Evolutionary conservation across 2,329 filamentous ascomycete species (phyloP), one percentile per base, ranked within the genome.

Genomic region (Lanzia echinophila): DNA sequence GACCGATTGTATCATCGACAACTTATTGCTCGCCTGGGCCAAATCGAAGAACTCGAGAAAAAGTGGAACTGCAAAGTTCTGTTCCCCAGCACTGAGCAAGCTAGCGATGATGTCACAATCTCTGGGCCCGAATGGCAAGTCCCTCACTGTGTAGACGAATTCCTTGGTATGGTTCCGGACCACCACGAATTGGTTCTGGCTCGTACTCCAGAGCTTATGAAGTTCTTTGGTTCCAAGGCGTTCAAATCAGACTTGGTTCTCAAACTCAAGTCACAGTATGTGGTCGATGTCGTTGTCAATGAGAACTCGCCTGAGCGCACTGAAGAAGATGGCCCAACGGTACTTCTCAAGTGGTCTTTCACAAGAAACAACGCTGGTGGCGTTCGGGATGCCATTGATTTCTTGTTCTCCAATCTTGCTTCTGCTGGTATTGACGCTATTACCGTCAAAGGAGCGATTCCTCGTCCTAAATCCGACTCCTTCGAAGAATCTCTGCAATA

Each of bases 1-100:
- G 92, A 97, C 69, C 88, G 94, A 50, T 78, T 99, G 54, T 96
- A 96, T 69, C 94, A 99, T 68, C 88, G 94, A 60, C 90, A 96
- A 72, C 83, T 99, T 57, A 87, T 99, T 68, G 82, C 88, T 56
- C 89, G 91, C 56, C 85, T 97, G 60, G 77, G 82, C 43, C 89
- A 96, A 67, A 90, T 99, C 55, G 92, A 97, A 62, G 89, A 94
- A 63, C 79, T 99, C 49, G 94, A 99, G 75, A 95, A 95, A 78
- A 96, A 96, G 73, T 97, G 91, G 87, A 97, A 97, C 71, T 99
- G 94, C 84, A 97, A 97, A 76, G 95, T 99, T 67, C 88, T 90
- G 63, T 99, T 99, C 69, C 94, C 94, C 7, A 96, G 91, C 73
- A 97, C 94, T 10, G 94, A 99, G 70, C 88, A 95, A 72, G 94